These are phyloP conservation scores for Jatropha multifida DNA, from an alignment of 441 rosid species.

Conservation along the genomic window DNA sequence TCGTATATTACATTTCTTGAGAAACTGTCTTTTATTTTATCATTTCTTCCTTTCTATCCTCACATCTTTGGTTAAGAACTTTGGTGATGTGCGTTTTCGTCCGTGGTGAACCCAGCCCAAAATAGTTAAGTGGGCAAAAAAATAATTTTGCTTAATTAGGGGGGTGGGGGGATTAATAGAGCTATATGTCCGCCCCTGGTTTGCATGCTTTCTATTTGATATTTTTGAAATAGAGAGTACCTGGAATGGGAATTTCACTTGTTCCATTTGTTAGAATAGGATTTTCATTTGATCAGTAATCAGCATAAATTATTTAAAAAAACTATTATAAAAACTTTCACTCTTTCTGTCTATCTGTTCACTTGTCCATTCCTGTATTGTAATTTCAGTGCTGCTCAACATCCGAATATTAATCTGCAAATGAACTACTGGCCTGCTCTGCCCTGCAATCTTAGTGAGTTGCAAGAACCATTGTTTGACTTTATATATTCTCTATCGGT, in stretches of 20 bases:
- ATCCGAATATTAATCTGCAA: constrained; percentile 86
- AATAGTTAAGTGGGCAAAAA: too few relatives aligned
- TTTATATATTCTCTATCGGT: constrained; percentile 60
- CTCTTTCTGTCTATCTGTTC: not conserved
- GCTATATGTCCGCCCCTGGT: not conserved
- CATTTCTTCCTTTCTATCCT: not conserved
- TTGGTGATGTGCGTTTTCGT: not conserved
- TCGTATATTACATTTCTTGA: not conserved
- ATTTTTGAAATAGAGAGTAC: not conserved
- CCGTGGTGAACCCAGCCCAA: too few relatives aligned
- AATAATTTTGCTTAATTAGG: too few relatives aligned
- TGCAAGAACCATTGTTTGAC: constrained; percentile 86
- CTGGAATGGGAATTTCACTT: not conserved
- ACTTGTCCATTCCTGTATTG: constrained; percentile 4
- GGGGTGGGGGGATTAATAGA: too few relatives aligned
- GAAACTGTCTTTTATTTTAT: not conserved
- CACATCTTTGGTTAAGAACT: not conserved
- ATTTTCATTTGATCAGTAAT: not conserved
- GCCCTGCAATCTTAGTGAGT: constrained; percentile 81
- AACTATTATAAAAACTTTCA: not conserved
- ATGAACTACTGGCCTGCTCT: constrained; percentile 99
- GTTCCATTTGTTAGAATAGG: not conserved
- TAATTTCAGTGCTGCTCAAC: constrained; percentile 74
- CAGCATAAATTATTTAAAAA: not conserved
- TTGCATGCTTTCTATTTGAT: not conserved